phyloP scores from a whole-genome alignment of 2,329 filamentous ascomycete genomes.

The Zopfia rhizophila region DNA sequence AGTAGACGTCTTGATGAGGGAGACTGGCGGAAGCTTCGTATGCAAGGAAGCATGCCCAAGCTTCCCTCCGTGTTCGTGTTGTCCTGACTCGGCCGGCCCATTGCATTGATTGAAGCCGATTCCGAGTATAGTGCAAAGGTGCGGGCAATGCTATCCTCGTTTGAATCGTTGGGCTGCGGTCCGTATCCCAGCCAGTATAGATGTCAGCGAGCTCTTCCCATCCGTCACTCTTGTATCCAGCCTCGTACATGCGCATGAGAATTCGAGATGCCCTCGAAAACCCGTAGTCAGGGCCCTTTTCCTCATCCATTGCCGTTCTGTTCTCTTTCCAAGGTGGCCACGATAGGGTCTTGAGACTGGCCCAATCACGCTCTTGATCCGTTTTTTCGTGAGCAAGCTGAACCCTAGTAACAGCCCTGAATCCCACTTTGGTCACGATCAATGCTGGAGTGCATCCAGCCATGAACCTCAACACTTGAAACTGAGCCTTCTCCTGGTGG shows the following conservation, averaged over 20 bases:
- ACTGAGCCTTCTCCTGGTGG: conserved; percentile 67
- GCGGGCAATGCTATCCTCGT: conserved; percentile 58
- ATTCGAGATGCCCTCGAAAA: conserved; percentile 67
- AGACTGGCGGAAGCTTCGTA: conserved; percentile 58
- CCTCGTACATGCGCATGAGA: conserved; percentile 66
- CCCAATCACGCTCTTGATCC: conserved; percentile 65
- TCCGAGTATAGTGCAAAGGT: conserved; percentile 12
- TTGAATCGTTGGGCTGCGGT: conserved; percentile 71
- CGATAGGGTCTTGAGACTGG: conserved; percentile 66
- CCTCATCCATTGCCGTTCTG: conserved; percentile 68
- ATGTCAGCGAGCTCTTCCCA: conserved; percentile 67
- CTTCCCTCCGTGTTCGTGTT: conserved; percentile 70
- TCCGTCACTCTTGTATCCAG: conserved; percentile 62
- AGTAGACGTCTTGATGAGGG: conserved; percentile 58
- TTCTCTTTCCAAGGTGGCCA: conserved; percentile 75
- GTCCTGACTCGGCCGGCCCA: conserved; percentile 69
- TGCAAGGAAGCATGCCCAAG: conserved; percentile 72
- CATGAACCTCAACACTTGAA: conserved; percentile 68
- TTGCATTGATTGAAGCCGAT: conserved; percentile 41
- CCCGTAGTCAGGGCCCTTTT: conserved; percentile 66
- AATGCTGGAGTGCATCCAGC: conserved; percentile 63
- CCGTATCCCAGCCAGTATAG: conserved; percentile 71
- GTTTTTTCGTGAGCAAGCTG: conserved; percentile 70
- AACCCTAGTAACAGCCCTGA: conserved; percentile 65
- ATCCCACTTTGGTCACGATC: conserved; percentile 66